Evolutionary conservation across 768 basidiomycete genomes (phyloP).

Genomic region (Phylloporus scabripes): DNA sequence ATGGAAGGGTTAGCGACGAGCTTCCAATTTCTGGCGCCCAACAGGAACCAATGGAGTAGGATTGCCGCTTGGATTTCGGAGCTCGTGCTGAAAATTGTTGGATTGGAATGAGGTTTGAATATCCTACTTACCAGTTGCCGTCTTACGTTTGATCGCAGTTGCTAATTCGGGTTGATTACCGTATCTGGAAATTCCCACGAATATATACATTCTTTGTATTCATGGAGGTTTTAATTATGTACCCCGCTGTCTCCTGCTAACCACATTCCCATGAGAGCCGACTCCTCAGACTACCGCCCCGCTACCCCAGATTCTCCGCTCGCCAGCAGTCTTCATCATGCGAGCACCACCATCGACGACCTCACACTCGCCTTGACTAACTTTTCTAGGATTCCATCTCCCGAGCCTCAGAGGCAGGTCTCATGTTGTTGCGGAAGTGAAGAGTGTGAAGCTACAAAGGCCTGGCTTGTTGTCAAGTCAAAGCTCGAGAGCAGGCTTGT

Average conservation of each 20-base stretch:
- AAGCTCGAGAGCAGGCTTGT: conserved; percentile 72
- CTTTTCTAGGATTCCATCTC: conserved; percentile 71
- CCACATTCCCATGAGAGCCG: conserved; percentile 20
- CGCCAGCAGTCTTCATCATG: conserved; percentile 46
- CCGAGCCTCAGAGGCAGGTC: conserved; percentile 50
- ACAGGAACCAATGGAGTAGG: conserved; percentile 50
- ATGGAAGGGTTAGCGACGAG: conserved; percentile 74
- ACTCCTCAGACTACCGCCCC: conserved; percentile 31
- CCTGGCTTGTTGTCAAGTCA: conserved; percentile 61
- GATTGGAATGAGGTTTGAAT: conserved; percentile 24
- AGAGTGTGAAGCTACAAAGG: conserved; percentile 57
- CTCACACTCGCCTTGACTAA: conserved; percentile 66
- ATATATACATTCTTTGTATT: neutral
- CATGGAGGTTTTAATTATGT: neutral
- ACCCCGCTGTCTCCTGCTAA: neutral
- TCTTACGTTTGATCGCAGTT: neutral
- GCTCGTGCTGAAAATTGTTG: conserved; percentile 47
- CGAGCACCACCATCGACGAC: conserved; percentile 68
- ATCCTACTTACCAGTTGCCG: neutral
- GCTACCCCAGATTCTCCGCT: conserved; percentile 47
- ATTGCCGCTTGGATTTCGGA: conserved; percentile 75
- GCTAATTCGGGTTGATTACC: conserved; percentile 5
- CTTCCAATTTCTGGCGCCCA: conserved; percentile 62
- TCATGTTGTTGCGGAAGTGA: conserved; percentile 64
- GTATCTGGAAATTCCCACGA: conserved; percentile 19